Evolutionary conservation across 176 grass and related monocot species (phyloP).

Genomic region (Carex parvula): DNA sequence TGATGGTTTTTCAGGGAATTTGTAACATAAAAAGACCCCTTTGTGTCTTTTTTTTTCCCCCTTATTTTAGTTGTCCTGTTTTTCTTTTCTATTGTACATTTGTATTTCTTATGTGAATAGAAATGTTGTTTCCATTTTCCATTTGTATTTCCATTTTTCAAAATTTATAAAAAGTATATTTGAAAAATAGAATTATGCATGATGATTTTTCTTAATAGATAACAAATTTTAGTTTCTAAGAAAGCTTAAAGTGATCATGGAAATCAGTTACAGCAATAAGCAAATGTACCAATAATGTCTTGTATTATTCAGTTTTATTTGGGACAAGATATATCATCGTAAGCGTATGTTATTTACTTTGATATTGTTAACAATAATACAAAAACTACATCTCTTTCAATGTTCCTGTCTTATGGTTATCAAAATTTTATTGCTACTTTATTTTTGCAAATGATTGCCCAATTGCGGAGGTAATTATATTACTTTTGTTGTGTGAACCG

Average conservation of each 20-base stretch:
- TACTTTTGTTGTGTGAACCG: background rate
- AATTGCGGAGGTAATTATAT: background rate
- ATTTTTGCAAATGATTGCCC: background rate
- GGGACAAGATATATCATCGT: too few species aligned
- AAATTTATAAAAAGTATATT: background rate
- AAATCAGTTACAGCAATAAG: background rate
- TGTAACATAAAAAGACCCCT: background rate
- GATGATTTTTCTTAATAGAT: background rate
- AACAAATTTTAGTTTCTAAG: background rate
- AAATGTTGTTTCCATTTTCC: background rate
- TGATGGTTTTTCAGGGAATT: background rate
- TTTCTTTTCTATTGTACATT: background rate
- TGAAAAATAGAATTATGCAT: background rate
- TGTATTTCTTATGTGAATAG: constrained; percentile 10
- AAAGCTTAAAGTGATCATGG: background rate
- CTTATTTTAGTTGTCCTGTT: background rate
- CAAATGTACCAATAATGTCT: background rate
- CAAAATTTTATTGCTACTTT: background rate
- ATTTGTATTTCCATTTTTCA: too few species aligned
- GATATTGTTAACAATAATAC: background rate
- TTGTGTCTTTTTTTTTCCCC: too few species aligned
- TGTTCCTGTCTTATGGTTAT: too few species aligned
- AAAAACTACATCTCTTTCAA: background rate
- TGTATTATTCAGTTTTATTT: too few species aligned
- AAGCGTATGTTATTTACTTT: too few species aligned